These are phyloP conservation scores for Alternaria sp. DNA, from an alignment of 2,329 filamentous ascomycete genomes.

Conservation along the genomic window DNA sequence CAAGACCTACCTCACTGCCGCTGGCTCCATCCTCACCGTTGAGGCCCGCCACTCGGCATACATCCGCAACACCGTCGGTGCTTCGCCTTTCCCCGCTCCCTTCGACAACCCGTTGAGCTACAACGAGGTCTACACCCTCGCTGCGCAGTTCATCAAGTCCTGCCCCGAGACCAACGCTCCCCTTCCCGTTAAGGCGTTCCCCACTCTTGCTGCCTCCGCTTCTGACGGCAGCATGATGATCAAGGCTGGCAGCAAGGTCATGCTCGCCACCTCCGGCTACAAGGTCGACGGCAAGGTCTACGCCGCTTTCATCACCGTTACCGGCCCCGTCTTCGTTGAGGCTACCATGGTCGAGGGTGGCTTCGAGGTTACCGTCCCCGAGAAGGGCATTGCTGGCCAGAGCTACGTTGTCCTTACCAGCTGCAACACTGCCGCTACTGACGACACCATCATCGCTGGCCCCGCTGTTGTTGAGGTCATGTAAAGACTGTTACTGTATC, in stretches of 20 bases:
- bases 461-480: conserved; percentile 30
- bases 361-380: conserved; percentile 25
- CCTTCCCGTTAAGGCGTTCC: conserved; percentile 68
- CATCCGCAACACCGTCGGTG: conserved; percentile 58
- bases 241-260: conserved; percentile 21
- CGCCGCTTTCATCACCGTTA: conserved; percentile 33
- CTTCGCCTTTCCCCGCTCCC: conserved; percentile 63
- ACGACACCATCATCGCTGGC: conserved; percentile 34
- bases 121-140: conserved; percentile 69
- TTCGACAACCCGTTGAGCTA: conserved; percentile 66
- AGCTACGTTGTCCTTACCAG: conserved; percentile 33
- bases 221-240: conserved; percentile 16
- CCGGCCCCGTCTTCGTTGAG: conserved; percentile 28
- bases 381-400: conserved; percentile 33
- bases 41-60: conserved; percentile 70
- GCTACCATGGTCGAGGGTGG: conserved; percentile 20
- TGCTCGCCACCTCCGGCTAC: conserved; percentile 21
- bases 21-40: conserved; percentile 68
- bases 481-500: background rate
- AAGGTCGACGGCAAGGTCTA: conserved; percentile 30
- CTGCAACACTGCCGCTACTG: conserved; percentile 33
- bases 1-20: conserved; percentile 65
- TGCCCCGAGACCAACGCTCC: conserved; percentile 63
- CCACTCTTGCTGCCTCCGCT: conserved; percentile 48
- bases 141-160: conserved; percentile 64